These are phyloP conservation scores for Phylloporus arenicola DNA, from an alignment of 768 basidiomycete species.

Conservation along the genomic window DNA sequence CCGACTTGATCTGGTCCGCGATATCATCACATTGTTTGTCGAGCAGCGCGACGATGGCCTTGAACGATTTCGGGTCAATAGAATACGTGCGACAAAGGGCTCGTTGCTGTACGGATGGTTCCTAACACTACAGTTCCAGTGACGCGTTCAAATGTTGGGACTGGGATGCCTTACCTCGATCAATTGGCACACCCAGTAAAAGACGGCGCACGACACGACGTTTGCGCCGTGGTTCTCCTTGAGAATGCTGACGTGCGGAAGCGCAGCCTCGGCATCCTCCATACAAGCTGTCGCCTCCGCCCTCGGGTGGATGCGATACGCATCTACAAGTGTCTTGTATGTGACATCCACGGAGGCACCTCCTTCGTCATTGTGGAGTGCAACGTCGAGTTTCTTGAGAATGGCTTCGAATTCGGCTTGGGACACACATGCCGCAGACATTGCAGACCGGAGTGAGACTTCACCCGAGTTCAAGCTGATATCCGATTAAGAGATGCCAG, in stretches of 20 bases:
- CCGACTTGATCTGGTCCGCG: constrained; percentile 20
- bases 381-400: constrained; percentile 19
- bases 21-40: constrained; percentile 24
- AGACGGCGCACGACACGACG: constrained; percentile 36
- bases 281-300: constrained; percentile 28
- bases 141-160: not conserved
- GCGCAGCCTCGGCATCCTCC: constrained; percentile 29
- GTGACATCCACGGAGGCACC: constrained; percentile 8
- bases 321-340: constrained; percentile 30
- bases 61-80: constrained; percentile 13
- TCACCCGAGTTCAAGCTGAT: constrained; percentile 24
- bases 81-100: constrained; percentile 15
- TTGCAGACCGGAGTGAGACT: constrained; percentile 26
- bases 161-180: constrained; percentile 29
- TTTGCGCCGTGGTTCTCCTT: constrained; percentile 15
- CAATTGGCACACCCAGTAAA: constrained; percentile 42
- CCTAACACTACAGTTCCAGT: constrained; percentile 6
- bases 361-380: constrained; percentile 6
- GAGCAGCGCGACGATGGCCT: constrained; percentile 15
- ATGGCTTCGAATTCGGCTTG: constrained; percentile 18
- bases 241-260: constrained; percentile 13
- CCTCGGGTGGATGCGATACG: constrained; percentile 17
- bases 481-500: not conserved
- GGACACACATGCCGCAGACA: constrained; percentile 20
- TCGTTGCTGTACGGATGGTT: constrained; percentile 20